Evolutionary conservation across 2,329 filamentous ascomycete genomes (phyloP), one percentile per base, ranked within the genome.

Genomic region (Sclerotiophoma versabilis): DNA sequence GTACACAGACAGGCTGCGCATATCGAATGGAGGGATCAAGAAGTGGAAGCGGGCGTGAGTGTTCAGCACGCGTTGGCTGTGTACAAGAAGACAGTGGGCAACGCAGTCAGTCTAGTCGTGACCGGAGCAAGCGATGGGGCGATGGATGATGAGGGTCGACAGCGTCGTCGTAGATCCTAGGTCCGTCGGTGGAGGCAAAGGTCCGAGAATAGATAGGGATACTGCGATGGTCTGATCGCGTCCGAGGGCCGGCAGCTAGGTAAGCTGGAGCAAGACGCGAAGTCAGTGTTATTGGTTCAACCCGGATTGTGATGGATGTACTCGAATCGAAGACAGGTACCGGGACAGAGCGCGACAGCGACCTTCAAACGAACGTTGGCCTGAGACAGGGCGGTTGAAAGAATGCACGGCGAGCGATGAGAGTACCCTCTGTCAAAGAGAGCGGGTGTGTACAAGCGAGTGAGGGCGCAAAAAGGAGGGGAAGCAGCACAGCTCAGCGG

Each of bases 351-450:
- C 48, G 58, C 57, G 60, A 60, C 49, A 51, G 50, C 41, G 42
- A 43, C 32, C 43, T 49, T 56, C 25, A 52, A 62, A 51, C 42
- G 48, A 57, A 42, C 14, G 55, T 49, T 14, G 32, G 46, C 48
- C 51, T 49, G 47, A 52, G 59, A 58, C 60, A 59, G 46, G 54
- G 48, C 56, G 60, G 52, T 38, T 34, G 42, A 27, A 58, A 57
- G 51, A 48, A 58, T 55, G 56, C 56, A 58, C 58, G 37, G 54
- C 48, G 55, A 64, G 62, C 63, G 61, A 65, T 55, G 60, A 56
- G 54, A 48, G 36, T 42, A 62, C 58, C 39, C 68, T 74, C 71
- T 75, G 52, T 75, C 72, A 73, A 75, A 75, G 72, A 74, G 71
- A 64, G 46, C 29, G 19, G 17, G 32, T 41, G 47, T 37, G 37